phyloP scores from a whole-genome alignment of 441 rosid species.

The Melastoma candidum region DNA sequence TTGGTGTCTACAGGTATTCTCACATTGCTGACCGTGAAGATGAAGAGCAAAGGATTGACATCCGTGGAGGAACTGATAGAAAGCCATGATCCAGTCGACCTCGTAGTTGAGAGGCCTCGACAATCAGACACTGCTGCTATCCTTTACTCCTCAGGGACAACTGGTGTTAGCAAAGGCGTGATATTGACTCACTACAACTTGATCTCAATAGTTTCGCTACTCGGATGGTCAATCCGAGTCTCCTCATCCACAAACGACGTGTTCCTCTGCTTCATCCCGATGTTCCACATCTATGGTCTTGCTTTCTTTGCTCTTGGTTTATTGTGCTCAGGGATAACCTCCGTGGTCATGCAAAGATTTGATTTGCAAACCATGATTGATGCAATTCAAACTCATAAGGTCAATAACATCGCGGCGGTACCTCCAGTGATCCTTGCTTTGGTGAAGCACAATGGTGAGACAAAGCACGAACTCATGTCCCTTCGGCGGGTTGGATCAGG shows the following conservation, averaged over 20 bases:
- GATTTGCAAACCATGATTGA: conserved; percentile 42
- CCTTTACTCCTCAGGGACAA: conserved; percentile 62
- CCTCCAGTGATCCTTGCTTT: conserved; percentile 51
- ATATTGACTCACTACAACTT: conserved; percentile 48
- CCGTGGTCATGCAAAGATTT: conserved; percentile 40
- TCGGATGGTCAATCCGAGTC: conserved; percentile 39
- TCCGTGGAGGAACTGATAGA: conserved; percentile 42
- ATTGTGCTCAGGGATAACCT: conserved; percentile 29
- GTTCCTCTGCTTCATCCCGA: conserved; percentile 43
- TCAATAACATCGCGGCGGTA: conserved; percentile 47
- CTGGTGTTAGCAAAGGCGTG: conserved; percentile 61
- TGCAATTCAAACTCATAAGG: conserved; percentile 28
- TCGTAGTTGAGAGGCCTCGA: conserved; percentile 14
- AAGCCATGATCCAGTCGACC: conserved; percentile 27
- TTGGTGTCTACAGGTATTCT: conserved; percentile 22
- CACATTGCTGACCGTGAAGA: conserved; percentile 23
- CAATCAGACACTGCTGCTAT: conserved; percentile 52
- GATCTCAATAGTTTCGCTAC: conserved; percentile 27
- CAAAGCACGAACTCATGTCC: conserved; percentile 34
- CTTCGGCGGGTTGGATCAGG: conserved; percentile 37
- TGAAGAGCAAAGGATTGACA: conserved; percentile 1
- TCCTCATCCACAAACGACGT: conserved; percentile 30
- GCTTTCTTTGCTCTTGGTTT: conserved; percentile 48
- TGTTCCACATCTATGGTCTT: conserved; percentile 58
- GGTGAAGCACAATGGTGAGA: conserved; percentile 26